Percentiles rank a stretch among this genome's conserved stretches.
phyloP scores from a whole-genome alignment of 23 red algal genomes.

The Pyropia yezoensis region DNA sequence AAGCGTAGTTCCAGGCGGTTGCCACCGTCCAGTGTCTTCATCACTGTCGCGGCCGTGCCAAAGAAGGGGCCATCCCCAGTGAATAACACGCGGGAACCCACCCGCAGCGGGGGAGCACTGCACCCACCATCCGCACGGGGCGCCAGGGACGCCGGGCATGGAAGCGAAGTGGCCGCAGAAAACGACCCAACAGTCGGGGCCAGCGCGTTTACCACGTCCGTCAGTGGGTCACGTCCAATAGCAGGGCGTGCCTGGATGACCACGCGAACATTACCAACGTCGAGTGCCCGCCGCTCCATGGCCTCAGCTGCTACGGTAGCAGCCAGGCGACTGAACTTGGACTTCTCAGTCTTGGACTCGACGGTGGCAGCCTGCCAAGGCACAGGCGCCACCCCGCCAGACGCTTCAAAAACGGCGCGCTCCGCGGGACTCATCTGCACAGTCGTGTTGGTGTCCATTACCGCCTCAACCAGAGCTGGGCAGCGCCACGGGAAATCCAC shows the following conservation, averaged over 20 bases:
- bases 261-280: background rate
- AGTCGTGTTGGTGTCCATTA: no score
- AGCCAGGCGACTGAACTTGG: background rate
- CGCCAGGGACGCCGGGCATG: background rate
- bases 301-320: no score
- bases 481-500: slow-evolving; percentile 52
- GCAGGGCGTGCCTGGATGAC: background rate
- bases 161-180: no score
- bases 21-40: background rate
- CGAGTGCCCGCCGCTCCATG: no score
- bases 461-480: slow-evolving; percentile 12
- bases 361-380: background rate
- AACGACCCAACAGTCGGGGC: background rate
- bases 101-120: background rate
- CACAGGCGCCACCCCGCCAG: background rate
- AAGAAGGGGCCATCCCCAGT: slow-evolving; percentile 47
- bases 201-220: background rate
- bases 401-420: background rate
- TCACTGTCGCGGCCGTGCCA: slow-evolving; percentile 15
- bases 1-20: slow-evolving; percentile 7
- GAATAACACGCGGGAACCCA: slow-evolving; percentile 16
- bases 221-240: background rate
- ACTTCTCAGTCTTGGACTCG: no score
- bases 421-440: background rate
- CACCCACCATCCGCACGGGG: background rate